Percentiles rank a stretch among this genome's conserved stretches.
These are phyloP conservation scores for Ciborinia camelliae DNA, from an alignment of 2,329 filamentous ascomycete genomes.

Conservation along the genomic window DNA sequence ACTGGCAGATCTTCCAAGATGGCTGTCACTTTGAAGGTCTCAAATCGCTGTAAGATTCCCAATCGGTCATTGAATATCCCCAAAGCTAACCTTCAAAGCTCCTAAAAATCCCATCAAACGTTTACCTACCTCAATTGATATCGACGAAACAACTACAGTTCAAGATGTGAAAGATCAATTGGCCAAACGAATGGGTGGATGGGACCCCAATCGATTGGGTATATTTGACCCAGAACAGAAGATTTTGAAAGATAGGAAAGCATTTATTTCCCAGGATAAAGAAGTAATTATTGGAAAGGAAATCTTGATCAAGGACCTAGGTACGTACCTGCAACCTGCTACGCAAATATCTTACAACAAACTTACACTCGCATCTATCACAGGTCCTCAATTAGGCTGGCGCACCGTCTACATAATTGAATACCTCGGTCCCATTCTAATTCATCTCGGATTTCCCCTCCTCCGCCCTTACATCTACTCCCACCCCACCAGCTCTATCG, in stretches of 20 bases:
- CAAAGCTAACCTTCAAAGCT: conserved; percentile 24
- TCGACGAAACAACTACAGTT: conserved; percentile 47
- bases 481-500: conserved; percentile 41
- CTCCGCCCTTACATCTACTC: conserved; percentile 71
- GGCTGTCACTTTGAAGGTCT: conserved; percentile 20
- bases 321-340: conserved; percentile 47
- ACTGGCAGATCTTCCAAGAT: not conserved
- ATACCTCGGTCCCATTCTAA: conserved; percentile 85
- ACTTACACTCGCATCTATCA: not conserved
- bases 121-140: conserved; percentile 52
- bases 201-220: conserved; percentile 60
- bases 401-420: conserved; percentile 92
- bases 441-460: conserved; percentile 71
- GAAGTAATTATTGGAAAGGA: conserved; percentile 50
- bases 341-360: not conserved
- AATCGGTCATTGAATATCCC: not conserved
- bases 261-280: conserved; percentile 48
- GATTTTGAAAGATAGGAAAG: conserved; percentile 60
- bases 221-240: conserved; percentile 59
- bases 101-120: conserved; percentile 40
- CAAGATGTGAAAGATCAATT: conserved; percentile 58
- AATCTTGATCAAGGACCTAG: conserved; percentile 89
- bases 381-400: conserved; percentile 88
- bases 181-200: conserved; percentile 49
- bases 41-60: conserved; percentile 15